A percentile compares a stretch with the other conserved stretches of the same genome.
Conservation (phyloP, 257 asterid genomes). For the Primulina huaijiensis region DNA sequence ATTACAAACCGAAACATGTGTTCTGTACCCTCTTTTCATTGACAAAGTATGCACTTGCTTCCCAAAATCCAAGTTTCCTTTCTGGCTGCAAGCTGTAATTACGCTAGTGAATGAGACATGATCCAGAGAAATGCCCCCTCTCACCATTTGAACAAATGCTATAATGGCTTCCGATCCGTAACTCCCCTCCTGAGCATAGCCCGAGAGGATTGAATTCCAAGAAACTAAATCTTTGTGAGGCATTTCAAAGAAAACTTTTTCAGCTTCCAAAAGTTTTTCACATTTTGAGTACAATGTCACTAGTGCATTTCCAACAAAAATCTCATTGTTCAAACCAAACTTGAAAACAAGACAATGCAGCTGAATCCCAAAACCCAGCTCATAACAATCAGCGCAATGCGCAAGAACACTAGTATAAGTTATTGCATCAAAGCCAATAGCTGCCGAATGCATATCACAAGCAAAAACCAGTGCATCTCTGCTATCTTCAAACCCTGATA, state of each 20-base stretch:
- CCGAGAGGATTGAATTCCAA: slow-evolving; percentile 88
- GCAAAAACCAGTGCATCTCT: slow-evolving; percentile 56
- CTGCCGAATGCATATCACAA: slow-evolving; percentile 49
- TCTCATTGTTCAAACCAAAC: slow-evolving; percentile 51
- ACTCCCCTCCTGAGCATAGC: slow-evolving; percentile 76
- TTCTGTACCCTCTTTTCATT: slow-evolving; percentile 50
- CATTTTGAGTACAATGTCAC: slow-evolving; percentile 70
- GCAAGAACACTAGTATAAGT: slow-evolving; percentile 64
- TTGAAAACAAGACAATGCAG: slow-evolving; percentile 53
- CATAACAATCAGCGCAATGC: slow-evolving; percentile 55
- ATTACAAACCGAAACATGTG: slow-evolving; percentile 73
- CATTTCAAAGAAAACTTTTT: slow-evolving; percentile 56
- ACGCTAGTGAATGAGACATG: slow-evolving; percentile 75
- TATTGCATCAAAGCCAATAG: slow-evolving; percentile 62
- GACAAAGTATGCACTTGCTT: slow-evolving; percentile 62
- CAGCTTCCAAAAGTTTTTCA: slow-evolving; percentile 55
- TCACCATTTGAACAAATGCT: slow-evolving; percentile 59
- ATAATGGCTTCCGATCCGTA: slow-evolving; percentile 48
- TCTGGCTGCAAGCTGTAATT: slow-evolving; percentile 77
- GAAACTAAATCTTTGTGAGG: slow-evolving; percentile 67
- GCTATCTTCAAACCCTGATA: slow-evolving; percentile 67
- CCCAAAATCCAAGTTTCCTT: slow-evolving; percentile 58
- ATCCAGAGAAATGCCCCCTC: slow-evolving; percentile 49
- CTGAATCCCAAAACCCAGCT: slow-evolving; percentile 56
- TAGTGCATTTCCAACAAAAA: slow-evolving; percentile 72